A percentile compares a stretch with the other conserved stretches of the same genome.
phyloP scores from a whole-genome alignment of 2,329 filamentous ascomycete genomes.

The Diplodia mutila region DNA sequence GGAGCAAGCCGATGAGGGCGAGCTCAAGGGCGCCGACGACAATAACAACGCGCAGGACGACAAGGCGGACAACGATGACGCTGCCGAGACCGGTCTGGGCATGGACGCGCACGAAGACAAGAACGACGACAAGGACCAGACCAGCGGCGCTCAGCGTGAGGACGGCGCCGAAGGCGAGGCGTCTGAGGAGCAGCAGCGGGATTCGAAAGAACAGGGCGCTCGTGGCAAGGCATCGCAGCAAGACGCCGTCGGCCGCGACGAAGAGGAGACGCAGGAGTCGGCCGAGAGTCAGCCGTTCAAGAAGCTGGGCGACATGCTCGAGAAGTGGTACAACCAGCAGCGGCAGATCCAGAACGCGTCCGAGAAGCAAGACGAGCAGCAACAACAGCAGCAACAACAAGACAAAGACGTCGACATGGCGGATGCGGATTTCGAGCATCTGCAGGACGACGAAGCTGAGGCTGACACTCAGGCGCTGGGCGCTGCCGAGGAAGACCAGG shows the following conservation, averaged over 20 bases:
- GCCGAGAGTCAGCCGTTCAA: constrained; percentile 75
- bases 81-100: constrained; percentile 66
- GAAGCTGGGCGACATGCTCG: constrained; percentile 89
- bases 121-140: constrained; percentile 62
- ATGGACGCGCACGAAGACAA: constrained; percentile 64
- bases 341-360: constrained; percentile 67
- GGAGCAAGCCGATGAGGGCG: constrained; percentile 8
- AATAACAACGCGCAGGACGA: constrained; percentile 40
- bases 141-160: constrained; percentile 63
- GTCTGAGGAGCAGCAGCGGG: constrained; percentile 65
- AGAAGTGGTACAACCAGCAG: constrained; percentile 89
- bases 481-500: constrained; percentile 83
- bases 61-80: constrained; percentile 53
- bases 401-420: constrained; percentile 70
- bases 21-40: constrained; percentile 28
- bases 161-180: constrained; percentile 69
- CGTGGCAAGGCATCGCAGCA: constrained; percentile 41
- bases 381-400: constrained; percentile 50
- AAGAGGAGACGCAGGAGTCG: constrained; percentile 44
- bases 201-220: constrained; percentile 65
- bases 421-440: constrained; percentile 87
- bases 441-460: constrained; percentile 78
- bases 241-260: constrained; percentile 42
- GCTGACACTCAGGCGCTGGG: constrained; percentile 93
- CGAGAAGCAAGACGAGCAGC: constrained; percentile 52